Evolutionary conservation across 768 basidiomycete species (phyloP).

Genomic region (Mycena crocata): DNA sequence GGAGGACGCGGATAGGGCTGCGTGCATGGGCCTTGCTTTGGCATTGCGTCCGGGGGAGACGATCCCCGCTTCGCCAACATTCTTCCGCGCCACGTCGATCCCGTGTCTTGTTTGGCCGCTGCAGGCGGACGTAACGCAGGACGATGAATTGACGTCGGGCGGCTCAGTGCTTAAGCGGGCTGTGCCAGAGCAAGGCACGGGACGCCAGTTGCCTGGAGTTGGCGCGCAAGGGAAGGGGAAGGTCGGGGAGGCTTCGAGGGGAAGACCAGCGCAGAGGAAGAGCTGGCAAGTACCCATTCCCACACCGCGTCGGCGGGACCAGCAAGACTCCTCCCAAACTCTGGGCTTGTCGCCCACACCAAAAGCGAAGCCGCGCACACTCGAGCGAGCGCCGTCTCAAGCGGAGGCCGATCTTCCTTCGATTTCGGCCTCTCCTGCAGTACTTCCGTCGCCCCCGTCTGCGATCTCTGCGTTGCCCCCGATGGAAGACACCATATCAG

Average conservation of each 20-base stretch:
- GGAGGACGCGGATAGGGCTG: slow-evolving; percentile 9
- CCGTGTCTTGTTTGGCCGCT: slow-evolving; percentile 8
- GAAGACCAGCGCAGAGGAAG: background rate
- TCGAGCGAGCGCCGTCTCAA: background rate
- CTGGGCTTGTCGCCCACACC: background rate
- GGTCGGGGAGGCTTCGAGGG: background rate
- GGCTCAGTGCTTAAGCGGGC: background rate
- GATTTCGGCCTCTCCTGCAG: background rate
- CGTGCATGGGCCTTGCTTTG: background rate
- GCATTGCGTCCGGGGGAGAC: background rate
- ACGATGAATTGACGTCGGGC: background rate
- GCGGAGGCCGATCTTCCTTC: background rate
- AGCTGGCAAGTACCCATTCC: background rate
- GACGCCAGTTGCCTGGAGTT: background rate
- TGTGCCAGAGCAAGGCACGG: background rate
- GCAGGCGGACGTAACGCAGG: background rate
- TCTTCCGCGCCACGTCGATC: too few species aligned
- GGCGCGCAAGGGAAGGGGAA: background rate
- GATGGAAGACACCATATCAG: too few species aligned
- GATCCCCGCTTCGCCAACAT: too few species aligned
- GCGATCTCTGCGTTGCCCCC: background rate
- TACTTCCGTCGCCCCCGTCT: background rate
- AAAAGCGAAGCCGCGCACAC: background rate
- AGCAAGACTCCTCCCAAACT: background rate
- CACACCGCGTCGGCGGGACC: background rate